These are phyloP conservation scores for Parascedosporium putredinis DNA, from an alignment of 2,329 filamentous ascomycete species.

Conservation along the genomic window DNA sequence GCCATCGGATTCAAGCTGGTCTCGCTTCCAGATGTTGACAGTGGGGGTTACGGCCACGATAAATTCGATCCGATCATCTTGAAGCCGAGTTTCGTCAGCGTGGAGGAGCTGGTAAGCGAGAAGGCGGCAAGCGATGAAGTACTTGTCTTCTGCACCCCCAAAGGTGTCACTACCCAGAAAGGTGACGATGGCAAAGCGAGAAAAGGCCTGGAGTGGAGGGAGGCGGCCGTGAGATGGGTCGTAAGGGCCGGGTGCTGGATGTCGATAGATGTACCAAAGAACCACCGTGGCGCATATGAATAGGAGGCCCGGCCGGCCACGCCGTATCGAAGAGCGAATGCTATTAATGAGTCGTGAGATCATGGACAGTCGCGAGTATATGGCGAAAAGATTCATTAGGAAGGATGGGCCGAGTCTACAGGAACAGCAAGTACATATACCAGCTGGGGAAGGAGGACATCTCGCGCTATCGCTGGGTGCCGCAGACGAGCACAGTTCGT, in stretches of 20 bases:
- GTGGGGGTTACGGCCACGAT: slow-evolving; percentile 25
- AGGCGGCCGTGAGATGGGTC: neutral
- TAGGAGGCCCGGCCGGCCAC: no score
- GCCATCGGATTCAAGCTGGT: slow-evolving; percentile 25
- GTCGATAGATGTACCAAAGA: neutral
- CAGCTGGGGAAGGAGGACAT: no score
- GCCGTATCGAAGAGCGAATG: no score
- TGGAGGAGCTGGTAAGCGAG: slow-evolving; percentile 31
- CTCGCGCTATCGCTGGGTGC: no score
- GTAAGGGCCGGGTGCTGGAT: neutral
- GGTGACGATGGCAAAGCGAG: slow-evolving; percentile 23
- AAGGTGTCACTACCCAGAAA: slow-evolving; percentile 23
- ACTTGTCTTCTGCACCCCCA: slow-evolving; percentile 22
- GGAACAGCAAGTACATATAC: no score
- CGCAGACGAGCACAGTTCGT: no score
- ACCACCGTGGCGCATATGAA: no score
- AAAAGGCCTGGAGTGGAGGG: neutral
- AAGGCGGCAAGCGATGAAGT: slow-evolving; percentile 26
- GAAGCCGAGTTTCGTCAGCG: slow-evolving; percentile 20
- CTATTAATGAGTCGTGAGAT: no score
- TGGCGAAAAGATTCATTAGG: no score
- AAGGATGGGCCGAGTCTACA: no score
- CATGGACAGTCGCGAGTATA: no score
- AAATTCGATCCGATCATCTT: slow-evolving; percentile 21
- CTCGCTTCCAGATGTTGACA: slow-evolving; percentile 20